These are phyloP conservation scores for Fusarium mundagurra DNA, from an alignment of 2,329 filamentous ascomycete genomes.

Conservation along the genomic window DNA sequence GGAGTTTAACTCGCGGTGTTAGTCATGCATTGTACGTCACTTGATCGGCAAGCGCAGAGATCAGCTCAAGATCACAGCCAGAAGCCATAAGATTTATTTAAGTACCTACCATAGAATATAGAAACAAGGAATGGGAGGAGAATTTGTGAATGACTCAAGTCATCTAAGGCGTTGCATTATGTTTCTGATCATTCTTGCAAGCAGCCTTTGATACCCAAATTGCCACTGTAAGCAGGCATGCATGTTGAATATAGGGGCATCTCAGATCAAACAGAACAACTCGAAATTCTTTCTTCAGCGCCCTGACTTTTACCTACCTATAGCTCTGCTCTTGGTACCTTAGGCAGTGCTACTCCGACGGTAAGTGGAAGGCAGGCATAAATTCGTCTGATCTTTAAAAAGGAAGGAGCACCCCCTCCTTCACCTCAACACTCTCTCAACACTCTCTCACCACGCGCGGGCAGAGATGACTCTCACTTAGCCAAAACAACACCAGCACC, in stretches of 20 bases:
- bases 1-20: not conserved
- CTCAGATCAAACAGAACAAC: not conserved
- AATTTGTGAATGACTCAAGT: too few species aligned
- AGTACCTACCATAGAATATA: too few species aligned
- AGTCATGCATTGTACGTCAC: not conserved
- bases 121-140: accelerated
- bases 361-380: not conserved
- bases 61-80: not conserved
- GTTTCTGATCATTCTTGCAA: not conserved
- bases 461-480: not conserved
- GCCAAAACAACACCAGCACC: not conserved
- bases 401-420: not conserved
- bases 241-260: not conserved
- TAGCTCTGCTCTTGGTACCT: not conserved
- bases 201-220: not conserved
- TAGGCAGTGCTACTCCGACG: not conserved
- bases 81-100: too few species aligned
- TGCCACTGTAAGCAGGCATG: not conserved
- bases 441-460: not conserved
- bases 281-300: not conserved
- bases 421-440: not conserved
- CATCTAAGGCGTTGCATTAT: not conserved
- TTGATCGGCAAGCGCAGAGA: not conserved
- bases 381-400: not conserved
- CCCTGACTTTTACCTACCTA: accelerated